These are phyloP conservation scores for Coffea humblotiana DNA, from an alignment of 305 asterid genomes.

Conservation along the genomic window DNA sequence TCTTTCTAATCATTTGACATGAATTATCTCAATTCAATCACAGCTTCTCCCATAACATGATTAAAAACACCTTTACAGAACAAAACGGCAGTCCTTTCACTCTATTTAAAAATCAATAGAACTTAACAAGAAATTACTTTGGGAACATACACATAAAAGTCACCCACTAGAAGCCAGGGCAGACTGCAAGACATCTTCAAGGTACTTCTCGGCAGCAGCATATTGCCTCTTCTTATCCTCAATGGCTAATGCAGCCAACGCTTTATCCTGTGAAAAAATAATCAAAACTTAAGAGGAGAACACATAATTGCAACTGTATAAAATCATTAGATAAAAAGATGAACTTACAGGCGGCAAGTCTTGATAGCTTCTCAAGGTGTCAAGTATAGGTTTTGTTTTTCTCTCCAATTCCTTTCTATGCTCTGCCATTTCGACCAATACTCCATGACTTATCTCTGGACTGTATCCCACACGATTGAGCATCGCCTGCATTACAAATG, in stretches of 20 bases:
- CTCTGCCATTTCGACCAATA: conserved; percentile 97
- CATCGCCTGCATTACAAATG: conserved; percentile 61
- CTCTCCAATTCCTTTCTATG: conserved; percentile 88
- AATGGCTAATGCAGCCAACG: conserved; percentile 91
- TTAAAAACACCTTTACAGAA: not conserved
- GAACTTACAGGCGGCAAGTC: conserved; percentile 86
- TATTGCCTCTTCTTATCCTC: conserved; percentile 96
- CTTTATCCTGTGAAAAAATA: conserved; percentile 68
- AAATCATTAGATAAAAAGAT: conserved; percentile 2
- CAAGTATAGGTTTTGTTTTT: conserved; percentile 87
- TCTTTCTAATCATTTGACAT: conserved; percentile 2
- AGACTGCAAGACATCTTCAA: conserved; percentile 94
- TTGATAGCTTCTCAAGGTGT: conserved; percentile 96
- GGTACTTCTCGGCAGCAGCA: conserved; percentile 93
- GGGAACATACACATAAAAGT: not conserved
- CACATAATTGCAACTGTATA: not conserved
- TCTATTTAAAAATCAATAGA: too few relatives aligned
- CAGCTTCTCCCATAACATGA: not conserved
- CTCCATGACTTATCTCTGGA: conserved; percentile 91
- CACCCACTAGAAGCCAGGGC: conserved; percentile 85
- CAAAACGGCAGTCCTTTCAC: not conserved
- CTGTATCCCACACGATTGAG: conserved; percentile 92
- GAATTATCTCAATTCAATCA: not conserved
- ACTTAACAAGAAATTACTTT: not conserved
- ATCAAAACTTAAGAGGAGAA: conserved; percentile 13